Conservation (phyloP, 306 rosid species). For the Cicer arietinum region DNA sequence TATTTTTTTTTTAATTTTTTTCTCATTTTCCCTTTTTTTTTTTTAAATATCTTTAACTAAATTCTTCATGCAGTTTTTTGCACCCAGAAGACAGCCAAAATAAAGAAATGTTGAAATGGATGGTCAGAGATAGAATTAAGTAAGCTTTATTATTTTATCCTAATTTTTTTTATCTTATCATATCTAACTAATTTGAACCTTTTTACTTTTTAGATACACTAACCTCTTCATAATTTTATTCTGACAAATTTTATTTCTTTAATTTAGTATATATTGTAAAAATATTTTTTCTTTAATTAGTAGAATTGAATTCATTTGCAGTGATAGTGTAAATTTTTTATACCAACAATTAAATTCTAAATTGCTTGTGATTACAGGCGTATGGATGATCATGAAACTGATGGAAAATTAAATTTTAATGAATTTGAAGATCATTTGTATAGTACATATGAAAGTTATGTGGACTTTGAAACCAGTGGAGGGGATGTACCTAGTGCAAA, state of each 20-base stretch:
- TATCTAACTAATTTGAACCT: background rate
- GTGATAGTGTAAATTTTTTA: no score
- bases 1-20: no score
- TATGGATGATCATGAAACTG: constrained; percentile 55
- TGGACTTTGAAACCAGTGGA: constrained; percentile 58
- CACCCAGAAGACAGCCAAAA: constrained; percentile 84
- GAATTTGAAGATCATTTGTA: constrained; percentile 60
- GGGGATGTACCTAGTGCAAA: constrained; percentile 43
- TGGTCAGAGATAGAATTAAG: constrained; percentile 65
- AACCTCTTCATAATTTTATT: background rate
- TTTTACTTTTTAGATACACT: no score
- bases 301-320: no score
- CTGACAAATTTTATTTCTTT: background rate
- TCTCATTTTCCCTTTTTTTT: background rate
- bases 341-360: no score
- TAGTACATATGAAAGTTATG: constrained; percentile 54
- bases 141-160: constrained; percentile 32
- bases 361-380: constrained; percentile 43
- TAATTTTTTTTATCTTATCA: background rate
- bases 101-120: constrained; percentile 58
- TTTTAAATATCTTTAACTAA: background rate
- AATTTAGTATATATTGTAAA: no score
- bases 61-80: constrained; percentile 54
- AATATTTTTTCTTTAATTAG: no score
- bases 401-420: constrained; percentile 64